phyloP scores from a whole-genome alignment of 148 eudicot genomes.

The Rhododendron ovatum region DNA sequence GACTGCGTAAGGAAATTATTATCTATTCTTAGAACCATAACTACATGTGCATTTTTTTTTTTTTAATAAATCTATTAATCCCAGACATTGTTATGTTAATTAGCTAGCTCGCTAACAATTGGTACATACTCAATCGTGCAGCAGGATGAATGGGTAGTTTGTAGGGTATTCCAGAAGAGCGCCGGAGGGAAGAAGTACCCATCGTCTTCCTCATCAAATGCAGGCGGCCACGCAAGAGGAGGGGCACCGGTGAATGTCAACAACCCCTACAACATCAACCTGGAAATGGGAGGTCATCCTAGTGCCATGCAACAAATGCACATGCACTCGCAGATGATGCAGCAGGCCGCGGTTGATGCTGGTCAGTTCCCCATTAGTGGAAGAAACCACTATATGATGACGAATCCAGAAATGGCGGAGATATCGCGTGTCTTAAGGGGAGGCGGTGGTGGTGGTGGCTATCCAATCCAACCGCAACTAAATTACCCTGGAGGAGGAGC shows the following conservation, averaged over 20 bases:
- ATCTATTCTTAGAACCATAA: too few relatives aligned
- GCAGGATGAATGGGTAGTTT: conserved; percentile 95
- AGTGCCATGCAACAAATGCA: conserved; percentile 6
- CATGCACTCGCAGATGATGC: conserved; percentile 33
- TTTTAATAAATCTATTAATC: not conserved
- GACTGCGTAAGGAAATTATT: not conserved
- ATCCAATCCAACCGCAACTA: conserved; percentile 40
- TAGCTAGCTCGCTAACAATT: not conserved
- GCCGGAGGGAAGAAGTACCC: conserved; percentile 73
- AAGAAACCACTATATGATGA: conserved; percentile 35
- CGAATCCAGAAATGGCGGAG: conserved; percentile 33
- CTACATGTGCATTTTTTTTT: not conserved
- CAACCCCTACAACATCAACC: conserved; percentile 42
- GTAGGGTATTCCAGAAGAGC: conserved; percentile 82
- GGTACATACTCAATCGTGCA: not conserved
- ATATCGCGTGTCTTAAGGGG: conserved; percentile 25
- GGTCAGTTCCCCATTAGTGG: conserved; percentile 33
- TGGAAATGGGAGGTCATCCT: conserved; percentile 16
- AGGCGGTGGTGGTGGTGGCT: conserved; percentile 26
- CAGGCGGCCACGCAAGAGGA: not conserved
- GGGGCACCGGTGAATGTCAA: conserved; percentile 1
- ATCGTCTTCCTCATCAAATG: conserved; percentile 44
- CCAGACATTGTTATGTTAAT: not conserved
- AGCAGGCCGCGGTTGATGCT: conserved; percentile 28
- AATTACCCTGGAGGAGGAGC: conserved; percentile 19